phyloP scores from a whole-genome alignment of 805 yeast genomes.

The Isabelozyma gotoi region DNA sequence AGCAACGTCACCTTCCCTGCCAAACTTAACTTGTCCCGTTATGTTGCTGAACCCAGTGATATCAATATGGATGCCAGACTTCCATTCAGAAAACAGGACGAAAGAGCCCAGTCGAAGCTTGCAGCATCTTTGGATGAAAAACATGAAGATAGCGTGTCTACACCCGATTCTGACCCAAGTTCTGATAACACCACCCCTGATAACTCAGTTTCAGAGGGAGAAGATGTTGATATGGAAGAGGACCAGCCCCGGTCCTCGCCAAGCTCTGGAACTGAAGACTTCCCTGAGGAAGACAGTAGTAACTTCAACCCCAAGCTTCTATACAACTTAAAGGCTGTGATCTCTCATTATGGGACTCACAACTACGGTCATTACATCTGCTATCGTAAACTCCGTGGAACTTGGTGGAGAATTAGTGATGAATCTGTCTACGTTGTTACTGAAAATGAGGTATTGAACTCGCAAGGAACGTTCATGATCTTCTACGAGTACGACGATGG shows the following conservation, averaged over 20 bases:
- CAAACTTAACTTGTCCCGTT: slow-evolving; percentile 63
- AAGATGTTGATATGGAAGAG: slow-evolving; percentile 8
- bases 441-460: slow-evolving; percentile 74
- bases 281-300: not conserved
- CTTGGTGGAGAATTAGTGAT: slow-evolving; percentile 96
- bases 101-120: slow-evolving; percentile 7
- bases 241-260: slow-evolving; percentile 5
- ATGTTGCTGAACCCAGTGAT: slow-evolving; percentile 66
- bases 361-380: slow-evolving; percentile 97
- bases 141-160: not conserved
- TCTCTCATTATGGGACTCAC: slow-evolving; percentile 93
- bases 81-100: slow-evolving; percentile 67
- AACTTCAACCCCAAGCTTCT: slow-evolving; percentile 43
- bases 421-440: slow-evolving; percentile 79
- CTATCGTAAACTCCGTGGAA: slow-evolving; percentile 74
- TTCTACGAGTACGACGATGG: slow-evolving; percentile 66
- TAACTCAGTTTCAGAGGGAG: slow-evolving; percentile 2
- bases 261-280: not conserved
- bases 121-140: not conserved
- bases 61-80: slow-evolving; percentile 78
- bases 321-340: slow-evolving; percentile 79
- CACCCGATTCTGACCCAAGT: not conserved
- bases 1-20: slow-evolving; percentile 79
- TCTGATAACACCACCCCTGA: slow-evolving; percentile 4
- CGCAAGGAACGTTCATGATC: slow-evolving; percentile 90